Percentiles rank a stretch among this genome's conserved stretches.
Evolutionary conservation across 768 basidiomycete species (phyloP).

Genomic region (Rubroboletus satanas): DNA sequence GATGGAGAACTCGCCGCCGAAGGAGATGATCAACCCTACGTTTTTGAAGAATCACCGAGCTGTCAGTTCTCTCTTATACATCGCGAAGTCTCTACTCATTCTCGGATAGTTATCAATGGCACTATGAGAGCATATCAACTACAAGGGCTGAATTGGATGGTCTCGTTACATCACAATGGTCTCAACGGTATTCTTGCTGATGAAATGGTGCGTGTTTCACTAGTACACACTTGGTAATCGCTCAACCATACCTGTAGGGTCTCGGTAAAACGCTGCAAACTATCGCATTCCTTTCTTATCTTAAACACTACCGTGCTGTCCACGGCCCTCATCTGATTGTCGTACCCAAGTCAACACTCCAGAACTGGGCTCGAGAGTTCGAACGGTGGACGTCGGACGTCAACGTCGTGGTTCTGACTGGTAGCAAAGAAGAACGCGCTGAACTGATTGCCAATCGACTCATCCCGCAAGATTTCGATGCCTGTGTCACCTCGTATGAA

Average conservation of each 20-base stretch:
- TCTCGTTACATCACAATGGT: slow-evolving; percentile 92
- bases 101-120: slow-evolving; percentile 72
- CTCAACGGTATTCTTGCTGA: slow-evolving; percentile 96
- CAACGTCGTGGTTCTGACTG: slow-evolving; percentile 75
- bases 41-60: slow-evolving; percentile 91
- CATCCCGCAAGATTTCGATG: slow-evolving; percentile 85
- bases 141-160: slow-evolving; percentile 97
- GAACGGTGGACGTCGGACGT: slow-evolving; percentile 88
- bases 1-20: slow-evolving; percentile 76
- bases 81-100: slow-evolving; percentile 2
- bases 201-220: slow-evolving; percentile 65
- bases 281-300: slow-evolving; percentile 93
- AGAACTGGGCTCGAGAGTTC: slow-evolving; percentile 97
- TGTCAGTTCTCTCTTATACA: slow-evolving; percentile 46
- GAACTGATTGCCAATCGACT: slow-evolving; percentile 75
- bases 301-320: slow-evolving; percentile 76
- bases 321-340: slow-evolving; percentile 90
- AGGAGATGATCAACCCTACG: slow-evolving; percentile 85
- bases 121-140: slow-evolving; percentile 92
- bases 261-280: slow-evolving; percentile 98
- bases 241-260: slow-evolving; percentile 50
- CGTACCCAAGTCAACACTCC: slow-evolving; percentile 96
- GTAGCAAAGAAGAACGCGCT: slow-evolving; percentile 85
- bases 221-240: neutral
- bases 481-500: slow-evolving; percentile 95